Conservation (phyloP, 306 rosid genomes). For the Pyrus betulifolia region DNA sequence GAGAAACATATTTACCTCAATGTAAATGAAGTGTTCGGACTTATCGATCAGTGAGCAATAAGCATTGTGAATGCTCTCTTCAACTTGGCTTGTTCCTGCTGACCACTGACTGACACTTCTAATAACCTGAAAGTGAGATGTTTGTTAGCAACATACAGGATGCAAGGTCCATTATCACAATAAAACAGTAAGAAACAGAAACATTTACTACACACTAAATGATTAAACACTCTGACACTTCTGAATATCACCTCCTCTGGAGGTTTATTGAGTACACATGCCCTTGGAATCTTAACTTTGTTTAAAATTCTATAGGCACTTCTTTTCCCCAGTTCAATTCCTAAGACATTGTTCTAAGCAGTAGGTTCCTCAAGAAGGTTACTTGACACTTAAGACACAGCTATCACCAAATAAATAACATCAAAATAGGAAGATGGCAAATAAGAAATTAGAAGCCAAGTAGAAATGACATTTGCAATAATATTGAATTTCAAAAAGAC, state of each 20-base stretch:
- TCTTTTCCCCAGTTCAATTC: background rate
- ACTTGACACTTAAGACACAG: background rate
- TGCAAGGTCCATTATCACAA: slow-evolving; percentile 3
- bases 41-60: slow-evolving; percentile 91
- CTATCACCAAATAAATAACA: background rate
- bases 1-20: slow-evolving; percentile 56
- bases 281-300: background rate
- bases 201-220: background rate
- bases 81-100: slow-evolving; percentile 95
- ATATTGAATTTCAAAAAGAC: background rate
- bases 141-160: slow-evolving; percentile 7
- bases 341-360: background rate
- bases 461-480: background rate
- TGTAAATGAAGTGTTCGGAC: slow-evolving; percentile 89
- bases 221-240: background rate
- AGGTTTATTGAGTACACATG: background rate
- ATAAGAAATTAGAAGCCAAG: background rate
- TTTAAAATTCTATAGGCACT: background rate
- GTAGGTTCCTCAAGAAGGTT: background rate
- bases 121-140: slow-evolving; percentile 54
- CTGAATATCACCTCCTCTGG: background rate
- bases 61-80: slow-evolving; percentile 90
- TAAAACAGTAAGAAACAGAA: background rate
- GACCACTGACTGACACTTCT: slow-evolving; percentile 99
- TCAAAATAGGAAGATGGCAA: background rate